Evolutionary conservation across 495 filamentous ascomycete species (phyloP).

Genomic region (Sphaerosporella brunnea): DNA sequence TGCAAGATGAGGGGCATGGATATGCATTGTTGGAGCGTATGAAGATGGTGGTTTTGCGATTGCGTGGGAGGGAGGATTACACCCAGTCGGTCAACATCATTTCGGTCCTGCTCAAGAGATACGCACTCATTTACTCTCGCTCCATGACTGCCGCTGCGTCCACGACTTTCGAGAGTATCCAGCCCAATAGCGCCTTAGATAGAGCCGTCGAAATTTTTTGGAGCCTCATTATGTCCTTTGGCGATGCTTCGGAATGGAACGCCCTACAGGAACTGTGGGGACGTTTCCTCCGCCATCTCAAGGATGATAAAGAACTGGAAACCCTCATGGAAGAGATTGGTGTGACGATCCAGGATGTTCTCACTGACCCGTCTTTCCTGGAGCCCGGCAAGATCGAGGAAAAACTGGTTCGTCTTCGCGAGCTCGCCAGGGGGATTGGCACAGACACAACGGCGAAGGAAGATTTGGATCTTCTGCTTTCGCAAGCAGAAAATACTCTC

Average conservation of each 20-base stretch:
- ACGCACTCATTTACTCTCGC: constrained; percentile 57
- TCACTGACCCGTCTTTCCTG: constrained; percentile 76
- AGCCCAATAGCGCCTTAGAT: constrained; percentile 56
- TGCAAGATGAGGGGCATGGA: constrained; percentile 44
- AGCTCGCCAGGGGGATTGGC: constrained; percentile 29
- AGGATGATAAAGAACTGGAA: constrained; percentile 72
- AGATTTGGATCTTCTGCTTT: constrained; percentile 55
- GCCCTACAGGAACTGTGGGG: constrained; percentile 47
- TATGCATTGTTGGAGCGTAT: constrained; percentile 56
- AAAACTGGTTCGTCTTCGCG: constrained; percentile 37
- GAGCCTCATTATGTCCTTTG: constrained; percentile 59
- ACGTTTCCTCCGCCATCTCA: constrained; percentile 51
- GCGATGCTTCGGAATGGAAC: constrained; percentile 57
- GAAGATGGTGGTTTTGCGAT: constrained; percentile 54
- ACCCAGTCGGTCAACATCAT: constrained; percentile 68
- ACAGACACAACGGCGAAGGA: constrained; percentile 37
- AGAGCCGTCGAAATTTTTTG: constrained; percentile 60
- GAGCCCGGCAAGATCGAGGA: constrained; percentile 42
- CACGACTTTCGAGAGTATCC: constrained; percentile 43
- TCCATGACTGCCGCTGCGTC: constrained; percentile 45
- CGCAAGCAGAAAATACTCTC: constrained; percentile 49
- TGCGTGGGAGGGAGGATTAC: constrained; percentile 63
- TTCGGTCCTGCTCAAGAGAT: constrained; percentile 55
- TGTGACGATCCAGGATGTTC: constrained; percentile 54
- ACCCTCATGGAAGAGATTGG: constrained; percentile 51